These are phyloP conservation scores for Microcera coccophila DNA, from an alignment of 2,329 filamentous ascomycete species.

Conservation along the genomic window DNA sequence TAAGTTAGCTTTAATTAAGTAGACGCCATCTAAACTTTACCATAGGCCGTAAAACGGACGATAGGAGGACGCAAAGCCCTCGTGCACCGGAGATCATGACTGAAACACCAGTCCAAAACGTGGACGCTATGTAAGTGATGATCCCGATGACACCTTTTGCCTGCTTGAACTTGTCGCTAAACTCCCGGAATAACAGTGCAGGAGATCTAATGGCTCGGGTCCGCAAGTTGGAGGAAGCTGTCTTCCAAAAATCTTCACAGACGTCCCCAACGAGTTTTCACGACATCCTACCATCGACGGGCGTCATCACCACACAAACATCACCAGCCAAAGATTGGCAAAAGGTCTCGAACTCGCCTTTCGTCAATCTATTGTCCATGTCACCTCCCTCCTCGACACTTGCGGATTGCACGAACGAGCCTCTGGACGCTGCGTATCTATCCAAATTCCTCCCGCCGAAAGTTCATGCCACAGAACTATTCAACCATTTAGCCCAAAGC, in stretches of 20 bases:
- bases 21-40: not conserved
- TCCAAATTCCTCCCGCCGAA: not conserved
- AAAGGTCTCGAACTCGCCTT: too few relatives aligned
- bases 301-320: too few relatives aligned
- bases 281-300: too few relatives aligned
- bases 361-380: too few relatives aligned
- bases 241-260: conserved; percentile 2
- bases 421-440: not conserved
- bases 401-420: not conserved
- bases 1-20: not conserved
- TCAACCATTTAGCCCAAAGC: conserved; percentile 4
- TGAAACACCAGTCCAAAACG: too few relatives aligned
- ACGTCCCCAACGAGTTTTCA: conserved; percentile 1
- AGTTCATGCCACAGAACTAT: conserved; percentile 1
- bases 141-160: too few relatives aligned
- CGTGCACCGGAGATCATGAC: not conserved
- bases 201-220: conserved; percentile 14
- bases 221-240: conserved; percentile 3
- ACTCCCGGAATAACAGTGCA: conserved; percentile 5
- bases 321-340: too few relatives aligned
- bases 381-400: too few relatives aligned
- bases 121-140: too few relatives aligned
- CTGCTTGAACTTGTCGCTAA: not conserved
- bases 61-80: not conserved
- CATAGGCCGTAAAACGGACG: conserved; percentile 10